Base-by-base conservation (phyloP, 2,329 filamentous ascomycete species). In the Colletotrichum tofieldiae region DNA sequence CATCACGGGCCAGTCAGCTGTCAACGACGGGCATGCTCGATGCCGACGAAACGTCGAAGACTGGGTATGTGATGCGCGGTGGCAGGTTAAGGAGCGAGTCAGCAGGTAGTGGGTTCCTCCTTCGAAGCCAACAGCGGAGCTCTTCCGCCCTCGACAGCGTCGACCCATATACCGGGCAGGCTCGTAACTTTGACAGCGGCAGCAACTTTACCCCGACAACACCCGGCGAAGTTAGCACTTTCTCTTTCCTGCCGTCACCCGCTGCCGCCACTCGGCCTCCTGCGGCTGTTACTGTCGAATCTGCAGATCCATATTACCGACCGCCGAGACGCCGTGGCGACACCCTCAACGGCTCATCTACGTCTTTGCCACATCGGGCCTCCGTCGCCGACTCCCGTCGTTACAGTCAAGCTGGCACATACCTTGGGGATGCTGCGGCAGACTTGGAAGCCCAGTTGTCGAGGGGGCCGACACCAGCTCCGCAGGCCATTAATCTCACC, bases 251-350 rank as follows among this genome's bases (percentile, higher is more conserved):
- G 71, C 85, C 89, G 61, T 90, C 90, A 39, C 89, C 90, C 12
- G 73, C 72, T 86, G 85, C 49, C 80, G 83, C 85, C 80, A 79
- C 85, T 79, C 75, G 77, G 80, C 84, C 64, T 78, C 86, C 75
- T 35, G 77, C 86, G 5, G 82, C 85, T 52, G 82, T 75, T 18
- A 74, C 87, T 37, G 79, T 86, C 41, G 88, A 92, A 74, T 79
- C 87, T 16, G 84, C 89, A 1, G 94, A 97, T 79, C 94, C 94
- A 0, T 98, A 96, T 79, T 98, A 98, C 79, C 92, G 96, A 59
- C 94, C 94, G 23, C 96, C 95, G 20, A 88, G 95, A 75, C 87
- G 91, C 67, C 89, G 93, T 54, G 89, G 90, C 60, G 89, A 92
- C 35, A 93, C 90, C 0, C 82, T 90, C n/a, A 81, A 77, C 26